Conservation (phyloP, 1,284 basidiomycete genomes). For the Tilletia setariae region DNA sequence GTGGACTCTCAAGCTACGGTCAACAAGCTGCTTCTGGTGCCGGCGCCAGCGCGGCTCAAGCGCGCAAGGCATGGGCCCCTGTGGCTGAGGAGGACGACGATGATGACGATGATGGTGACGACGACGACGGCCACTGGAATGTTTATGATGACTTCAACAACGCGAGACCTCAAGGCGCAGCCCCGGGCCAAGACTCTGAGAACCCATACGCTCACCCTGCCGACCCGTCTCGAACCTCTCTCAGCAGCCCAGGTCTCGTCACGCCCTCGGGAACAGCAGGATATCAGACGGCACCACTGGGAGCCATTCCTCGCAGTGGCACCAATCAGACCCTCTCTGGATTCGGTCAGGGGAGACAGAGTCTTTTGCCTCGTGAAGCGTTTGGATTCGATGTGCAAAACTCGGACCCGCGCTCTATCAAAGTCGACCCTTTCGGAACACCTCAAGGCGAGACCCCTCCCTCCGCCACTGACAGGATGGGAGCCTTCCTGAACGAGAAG, state of each 20-base stretch:
- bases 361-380: conserved; percentile 32
- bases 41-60: background rate
- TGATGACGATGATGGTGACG: conserved; percentile 31
- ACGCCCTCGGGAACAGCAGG: background rate
- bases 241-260: background rate
- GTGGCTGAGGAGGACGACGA: conserved; percentile 21
- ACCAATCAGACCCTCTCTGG: conserved; percentile 27
- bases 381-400: conserved; percentile 46
- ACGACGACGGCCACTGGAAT: conserved; percentile 44
- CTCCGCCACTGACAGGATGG: background rate
- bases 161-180: conserved; percentile 30
- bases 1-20: conserved; percentile 12
- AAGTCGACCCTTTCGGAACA: conserved; percentile 10
- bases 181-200: conserved; percentile 19
- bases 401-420: conserved; percentile 37
- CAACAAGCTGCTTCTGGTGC: background rate
- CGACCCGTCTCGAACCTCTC: conserved; percentile 21
- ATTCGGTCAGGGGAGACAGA: conserved; percentile 26
- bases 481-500: conserved; percentile 17
- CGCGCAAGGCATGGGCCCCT: conserved; percentile 5
- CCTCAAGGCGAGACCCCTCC: background rate
- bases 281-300: background rate
- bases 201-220: conserved; percentile 21
- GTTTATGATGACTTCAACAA: conserved; percentile 52
- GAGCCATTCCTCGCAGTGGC: conserved; percentile 6